These are phyloP conservation scores for Rhizopogon salebrosus DNA, from an alignment of 768 basidiomycete genomes.

Conservation along the genomic window DNA sequence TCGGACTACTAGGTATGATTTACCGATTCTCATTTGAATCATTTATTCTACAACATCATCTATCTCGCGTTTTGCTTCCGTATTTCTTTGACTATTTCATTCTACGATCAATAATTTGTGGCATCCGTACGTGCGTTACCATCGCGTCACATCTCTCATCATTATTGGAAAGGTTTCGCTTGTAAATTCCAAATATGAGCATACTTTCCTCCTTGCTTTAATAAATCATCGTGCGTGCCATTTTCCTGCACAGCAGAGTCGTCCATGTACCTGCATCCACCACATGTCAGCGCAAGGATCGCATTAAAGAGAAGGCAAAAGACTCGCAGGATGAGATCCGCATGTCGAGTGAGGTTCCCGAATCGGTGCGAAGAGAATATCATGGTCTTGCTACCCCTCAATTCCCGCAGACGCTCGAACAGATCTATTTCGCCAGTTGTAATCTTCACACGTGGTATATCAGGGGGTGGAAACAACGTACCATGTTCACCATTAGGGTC, in stretches of 20 bases:
- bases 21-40: not conserved
- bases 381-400: slow-evolving; percentile 79
- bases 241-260: slow-evolving; percentile 54
- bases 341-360: slow-evolving; percentile 67
- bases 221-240: slow-evolving; percentile 60
- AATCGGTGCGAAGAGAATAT: slow-evolving; percentile 64
- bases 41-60: not conserved
- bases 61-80: not conserved
- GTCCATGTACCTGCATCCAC: slow-evolving; percentile 56
- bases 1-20: not conserved
- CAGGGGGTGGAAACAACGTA: slow-evolving; percentile 13
- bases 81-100: not conserved
- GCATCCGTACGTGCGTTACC: not conserved
- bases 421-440: slow-evolving; percentile 36
- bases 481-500: slow-evolving; percentile 77
- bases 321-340: slow-evolving; percentile 61
- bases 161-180: slow-evolving; percentile 60
- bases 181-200: slow-evolving; percentile 71
- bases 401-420: slow-evolving; percentile 60
- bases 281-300: not conserved
- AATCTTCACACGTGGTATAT: not conserved
- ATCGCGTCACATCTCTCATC: not conserved
- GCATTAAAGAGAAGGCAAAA: not conserved
- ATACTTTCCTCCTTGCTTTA: slow-evolving; percentile 57
- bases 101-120: not conserved